These are phyloP conservation scores for Ascochyta fabae DNA, from an alignment of 2,329 filamentous ascomycete genomes.

Conservation along the genomic window DNA sequence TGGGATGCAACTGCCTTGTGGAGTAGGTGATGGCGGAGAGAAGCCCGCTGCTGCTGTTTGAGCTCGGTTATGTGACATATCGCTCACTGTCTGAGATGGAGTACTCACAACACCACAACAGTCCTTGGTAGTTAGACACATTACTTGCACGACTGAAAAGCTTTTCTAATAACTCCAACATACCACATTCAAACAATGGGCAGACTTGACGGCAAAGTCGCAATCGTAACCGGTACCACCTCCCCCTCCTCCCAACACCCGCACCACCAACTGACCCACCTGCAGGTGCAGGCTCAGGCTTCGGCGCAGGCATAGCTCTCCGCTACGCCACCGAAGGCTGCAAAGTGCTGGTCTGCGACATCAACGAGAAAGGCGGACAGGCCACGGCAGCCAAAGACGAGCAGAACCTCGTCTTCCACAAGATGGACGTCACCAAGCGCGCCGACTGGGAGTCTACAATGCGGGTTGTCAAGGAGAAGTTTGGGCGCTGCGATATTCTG, in stretches of 20 bases:
- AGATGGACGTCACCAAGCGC: constrained; percentile 61
- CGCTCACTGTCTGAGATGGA: background rate
- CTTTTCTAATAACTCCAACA: background rate
- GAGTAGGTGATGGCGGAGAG: constrained; percentile 3
- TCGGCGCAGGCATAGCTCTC: constrained; percentile 67
- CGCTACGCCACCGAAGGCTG: constrained; percentile 67
- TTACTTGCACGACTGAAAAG: background rate
- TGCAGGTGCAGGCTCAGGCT: constrained; percentile 65
- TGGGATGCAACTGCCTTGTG: background rate
- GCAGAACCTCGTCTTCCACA: constrained; percentile 42
- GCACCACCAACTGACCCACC: constrained; percentile 11
- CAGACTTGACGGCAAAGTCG: constrained; percentile 61
- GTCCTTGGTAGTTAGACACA: background rate
- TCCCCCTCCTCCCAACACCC: constrained; percentile 6
- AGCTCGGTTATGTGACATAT: constrained; percentile 12
- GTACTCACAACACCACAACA: constrained; percentile 2
- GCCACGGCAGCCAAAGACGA: constrained; percentile 55
- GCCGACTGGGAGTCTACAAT: constrained; percentile 61
- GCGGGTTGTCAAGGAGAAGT: constrained; percentile 58
- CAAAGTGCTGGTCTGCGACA: constrained; percentile 67
- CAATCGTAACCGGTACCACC: constrained; percentile 59
- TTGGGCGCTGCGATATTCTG: constrained; percentile 65
- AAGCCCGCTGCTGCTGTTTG: background rate
- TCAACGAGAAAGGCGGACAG: constrained; percentile 61
- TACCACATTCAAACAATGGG: constrained; percentile 38